phyloP scores from a whole-genome alignment of 108 stramenopile species.

The Cyclotella atomus region DNA sequence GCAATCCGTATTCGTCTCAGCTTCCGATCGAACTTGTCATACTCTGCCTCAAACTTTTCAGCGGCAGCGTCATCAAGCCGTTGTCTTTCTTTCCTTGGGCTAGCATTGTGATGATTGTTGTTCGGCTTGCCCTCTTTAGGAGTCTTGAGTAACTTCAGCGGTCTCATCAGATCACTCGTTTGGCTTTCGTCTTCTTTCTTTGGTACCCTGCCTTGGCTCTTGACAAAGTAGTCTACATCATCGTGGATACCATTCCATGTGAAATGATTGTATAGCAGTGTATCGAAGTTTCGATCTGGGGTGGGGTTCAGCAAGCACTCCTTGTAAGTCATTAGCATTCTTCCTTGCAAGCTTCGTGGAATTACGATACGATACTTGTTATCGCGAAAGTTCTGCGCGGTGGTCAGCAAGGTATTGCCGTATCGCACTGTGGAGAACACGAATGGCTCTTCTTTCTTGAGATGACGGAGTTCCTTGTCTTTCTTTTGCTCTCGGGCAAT shows the following conservation, averaged over 20 bases:
- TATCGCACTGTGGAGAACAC: slow-evolving; percentile 45
- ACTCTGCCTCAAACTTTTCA: slow-evolving; percentile 11
- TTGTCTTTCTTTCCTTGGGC: neutral
- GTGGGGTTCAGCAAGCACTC: slow-evolving; percentile 42
- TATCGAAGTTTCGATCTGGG: slow-evolving; percentile 38
- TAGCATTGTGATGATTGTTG: neutral
- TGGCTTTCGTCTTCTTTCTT: slow-evolving; percentile 24
- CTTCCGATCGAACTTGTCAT: slow-evolving; percentile 22
- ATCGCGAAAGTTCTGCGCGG: slow-evolving; percentile 43
- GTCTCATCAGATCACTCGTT: slow-evolving; percentile 7
- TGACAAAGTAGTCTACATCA: slow-evolving; percentile 43
- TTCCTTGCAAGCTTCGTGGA: slow-evolving; percentile 31
- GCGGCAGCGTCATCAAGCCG: slow-evolving; percentile 12
- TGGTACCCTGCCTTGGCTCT: slow-evolving; percentile 20
- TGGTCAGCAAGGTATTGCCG: slow-evolving; percentile 36
- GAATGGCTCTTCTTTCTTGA: slow-evolving; percentile 45
- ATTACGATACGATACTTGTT: slow-evolving; percentile 45
- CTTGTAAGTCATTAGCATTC: slow-evolving; percentile 38
- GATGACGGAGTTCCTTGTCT: slow-evolving; percentile 32
- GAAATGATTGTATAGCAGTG: slow-evolving; percentile 41
- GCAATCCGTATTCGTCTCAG: slow-evolving; percentile 22
- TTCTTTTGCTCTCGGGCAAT: slow-evolving; percentile 42
- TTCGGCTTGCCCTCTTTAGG: neutral
- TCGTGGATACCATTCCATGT: slow-evolving; percentile 50
- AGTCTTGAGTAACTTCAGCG: slow-evolving; percentile 8